Conservation (phyloP, 1,139 yeast genomes). For the Blastobotrys indianensis region DNA sequence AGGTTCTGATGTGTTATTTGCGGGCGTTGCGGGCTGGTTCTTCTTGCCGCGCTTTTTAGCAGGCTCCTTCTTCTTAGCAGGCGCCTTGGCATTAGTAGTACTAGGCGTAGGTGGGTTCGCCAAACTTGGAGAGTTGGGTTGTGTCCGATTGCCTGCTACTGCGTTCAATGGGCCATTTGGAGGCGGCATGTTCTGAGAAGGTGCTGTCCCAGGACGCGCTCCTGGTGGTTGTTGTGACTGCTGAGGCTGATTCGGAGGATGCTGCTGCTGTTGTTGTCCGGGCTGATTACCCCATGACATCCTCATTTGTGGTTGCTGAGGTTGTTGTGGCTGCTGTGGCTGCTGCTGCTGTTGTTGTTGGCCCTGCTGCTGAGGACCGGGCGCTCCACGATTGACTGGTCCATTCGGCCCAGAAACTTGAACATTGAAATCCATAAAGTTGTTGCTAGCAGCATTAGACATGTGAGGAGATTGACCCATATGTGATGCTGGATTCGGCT, state of each 20-base stretch:
- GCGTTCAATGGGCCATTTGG: slow-evolving; percentile 26
- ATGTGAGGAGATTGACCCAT: slow-evolving; percentile 18
- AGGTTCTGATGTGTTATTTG: slow-evolving; percentile 29
- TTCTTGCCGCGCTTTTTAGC: slow-evolving; percentile 36
- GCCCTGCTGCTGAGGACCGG: slow-evolving; percentile 5
- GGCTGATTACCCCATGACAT: slow-evolving; percentile 8
- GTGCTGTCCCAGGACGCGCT: slow-evolving; percentile 15
- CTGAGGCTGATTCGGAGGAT: slow-evolving; percentile 7
- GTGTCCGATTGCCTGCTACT: slow-evolving; percentile 22
- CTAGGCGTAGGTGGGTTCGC: slow-evolving; percentile 38
- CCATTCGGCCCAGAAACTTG: slow-evolving; percentile 30
- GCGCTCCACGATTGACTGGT: slow-evolving; percentile 9
- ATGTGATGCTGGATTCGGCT: slow-evolving; percentile 31
- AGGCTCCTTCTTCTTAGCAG: slow-evolving; percentile 31
- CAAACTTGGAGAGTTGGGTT: slow-evolving; percentile 34
- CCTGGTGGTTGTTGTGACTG: slow-evolving; percentile 10
- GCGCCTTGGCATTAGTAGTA: slow-evolving; percentile 37
- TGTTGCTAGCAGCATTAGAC: slow-evolving; percentile 9
- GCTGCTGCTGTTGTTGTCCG: slow-evolving; percentile 12
- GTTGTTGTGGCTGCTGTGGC: slow-evolving; percentile 17
- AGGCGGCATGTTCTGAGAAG: slow-evolving; percentile 25
- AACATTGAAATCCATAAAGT: slow-evolving; percentile 26
- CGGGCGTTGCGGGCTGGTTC: slow-evolving; percentile 31
- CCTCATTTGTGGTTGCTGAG: slow-evolving; percentile 17
- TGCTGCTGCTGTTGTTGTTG: slow-evolving; percentile 16